Base-by-base conservation (phyloP, 2,329 filamentous ascomycete genomes). In the Biscogniauxia marginata region DNA sequence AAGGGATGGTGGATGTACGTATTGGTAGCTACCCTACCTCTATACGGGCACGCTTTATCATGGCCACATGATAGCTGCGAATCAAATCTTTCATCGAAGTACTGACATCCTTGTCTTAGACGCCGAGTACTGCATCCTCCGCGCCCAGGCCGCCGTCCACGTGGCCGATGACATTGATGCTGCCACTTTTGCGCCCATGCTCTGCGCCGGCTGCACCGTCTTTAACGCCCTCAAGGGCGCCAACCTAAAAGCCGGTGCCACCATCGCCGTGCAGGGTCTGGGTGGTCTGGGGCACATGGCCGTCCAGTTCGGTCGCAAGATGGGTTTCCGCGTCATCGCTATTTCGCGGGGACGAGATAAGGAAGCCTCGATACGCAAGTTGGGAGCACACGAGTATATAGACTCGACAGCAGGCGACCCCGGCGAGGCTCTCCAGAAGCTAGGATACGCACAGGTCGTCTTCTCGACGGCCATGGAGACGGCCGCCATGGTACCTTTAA, bases 231-330 rank as follows among this genome's bases (percentile, higher is more conserved):
- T 77, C 7, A 69, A 73, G 18, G 67, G 71, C 43, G 73, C 73
- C 46, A 60, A 70, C 30, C 63, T 78, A 24, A 39, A 54, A 2
- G 63, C 65, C 1, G 75, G 76, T 2, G 69, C 70, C 19, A 63
- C 69, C 0, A 73, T 78, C 16, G 75, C 73, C 3, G 59, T 79
- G 43, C 78, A 89, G 43, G 86, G 85, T 22, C 75, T 89, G 8
- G 81, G 88, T 49, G 86, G 87, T 16, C 74, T 88, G 1, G 86
- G 86, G 2, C 86, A 89, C 68, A 70, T 89, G 19, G 86, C 84
- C 1, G 81, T 89, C 50, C 85, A 88, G 62, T 88, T 84, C 63
- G 85, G 84, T 0, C 74, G 75, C 16, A 83, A 83, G 70, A 84
- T 88, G 79, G 86, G 86, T 3, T 88, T 80, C 70, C 77, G 81